Conservation (phyloP, 1,284 basidiomycete species). For the Ganoderma leucocontextum region DNA sequence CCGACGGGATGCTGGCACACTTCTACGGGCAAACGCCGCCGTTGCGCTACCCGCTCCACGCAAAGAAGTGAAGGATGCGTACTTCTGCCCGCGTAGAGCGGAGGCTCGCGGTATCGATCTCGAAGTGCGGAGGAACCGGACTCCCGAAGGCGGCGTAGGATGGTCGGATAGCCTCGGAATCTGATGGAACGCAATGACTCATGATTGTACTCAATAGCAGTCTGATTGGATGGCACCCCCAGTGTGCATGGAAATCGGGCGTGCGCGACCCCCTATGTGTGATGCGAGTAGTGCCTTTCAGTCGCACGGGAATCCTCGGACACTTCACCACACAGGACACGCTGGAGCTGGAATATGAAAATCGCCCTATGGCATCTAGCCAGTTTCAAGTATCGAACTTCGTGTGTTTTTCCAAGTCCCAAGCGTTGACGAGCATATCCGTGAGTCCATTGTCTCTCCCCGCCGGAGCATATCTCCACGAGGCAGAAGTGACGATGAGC, state of each 20-base stretch:
- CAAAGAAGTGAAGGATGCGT: constrained; percentile 11
- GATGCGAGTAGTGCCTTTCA: background rate
- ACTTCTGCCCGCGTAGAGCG: background rate
- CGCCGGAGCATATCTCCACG: background rate
- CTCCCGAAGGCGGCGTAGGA: background rate
- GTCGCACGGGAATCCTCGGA: background rate
- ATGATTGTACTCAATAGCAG: constrained; percentile 3
- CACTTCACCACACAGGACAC: background rate
- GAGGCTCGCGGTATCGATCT: background rate
- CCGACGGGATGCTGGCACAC: constrained; percentile 75
- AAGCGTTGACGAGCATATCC: background rate
- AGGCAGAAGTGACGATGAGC: background rate
- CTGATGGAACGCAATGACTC: constrained; percentile 7
- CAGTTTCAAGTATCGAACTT: background rate
- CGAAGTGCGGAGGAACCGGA: constrained; percentile 1
- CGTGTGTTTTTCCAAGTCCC: background rate
- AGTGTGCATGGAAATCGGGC: background rate
- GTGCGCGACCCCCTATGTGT: constrained; percentile 3
- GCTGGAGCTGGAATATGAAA: background rate
- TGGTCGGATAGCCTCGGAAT: constrained; percentile 3
- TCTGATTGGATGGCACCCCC: constrained; percentile 1
- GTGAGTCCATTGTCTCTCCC: background rate
- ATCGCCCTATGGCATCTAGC: background rate
- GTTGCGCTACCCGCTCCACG: constrained; percentile 23
- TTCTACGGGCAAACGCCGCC: constrained; percentile 76